A percentile compares a stretch with the other conserved stretches of the same genome.
phyloP scores from a whole-genome alignment of 257 asterid species.

The Sherardia arvensis region DNA sequence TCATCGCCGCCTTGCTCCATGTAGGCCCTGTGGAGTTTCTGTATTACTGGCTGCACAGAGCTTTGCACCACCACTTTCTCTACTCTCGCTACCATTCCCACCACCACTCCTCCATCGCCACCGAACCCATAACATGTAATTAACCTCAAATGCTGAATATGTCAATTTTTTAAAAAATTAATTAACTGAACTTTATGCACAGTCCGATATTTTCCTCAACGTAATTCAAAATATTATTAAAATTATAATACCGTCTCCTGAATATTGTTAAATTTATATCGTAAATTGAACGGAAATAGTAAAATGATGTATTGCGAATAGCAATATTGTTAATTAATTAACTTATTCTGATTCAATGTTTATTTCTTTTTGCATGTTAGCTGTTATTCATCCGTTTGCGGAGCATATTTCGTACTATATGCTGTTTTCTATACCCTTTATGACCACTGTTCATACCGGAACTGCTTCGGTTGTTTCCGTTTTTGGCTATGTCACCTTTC shows the following conservation, averaged over 20 bases:
- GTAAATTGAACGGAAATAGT: too few species aligned
- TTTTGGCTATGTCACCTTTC: slow-evolving; percentile 36
- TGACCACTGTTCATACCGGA: slow-evolving; percentile 27
- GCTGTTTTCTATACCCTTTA: slow-evolving; percentile 54
- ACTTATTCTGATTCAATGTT: too few species aligned
- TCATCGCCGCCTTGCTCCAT: slow-evolving; percentile 51
- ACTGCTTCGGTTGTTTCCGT: slow-evolving; percentile 42
- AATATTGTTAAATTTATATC: too few species aligned
- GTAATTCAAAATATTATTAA: too few species aligned
- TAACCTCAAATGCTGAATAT: too few species aligned
- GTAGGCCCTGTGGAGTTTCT: slow-evolving; percentile 75
- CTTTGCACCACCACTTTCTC: slow-evolving; percentile 85
- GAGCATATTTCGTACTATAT: slow-evolving; percentile 58
- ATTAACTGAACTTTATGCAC: too few species aligned
- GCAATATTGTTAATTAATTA: too few species aligned
- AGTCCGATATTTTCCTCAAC: too few species aligned
- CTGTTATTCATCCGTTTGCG: slow-evolving; percentile 85
- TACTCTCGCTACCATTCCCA: slow-evolving; percentile 91
- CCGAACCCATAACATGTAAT: slow-evolving; percentile 93
- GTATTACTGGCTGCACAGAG: slow-evolving; percentile 88
- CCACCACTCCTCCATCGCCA: slow-evolving; percentile 87
- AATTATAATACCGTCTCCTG: too few species aligned
- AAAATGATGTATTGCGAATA: too few species aligned
- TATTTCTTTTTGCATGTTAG: too few species aligned
- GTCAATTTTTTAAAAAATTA: too few species aligned